A percentile compares a stretch with the other conserved stretches of the same genome.
phyloP scores from a whole-genome alignment of 2,329 filamentous ascomycete species.

The Helminthosporium solani region DNA sequence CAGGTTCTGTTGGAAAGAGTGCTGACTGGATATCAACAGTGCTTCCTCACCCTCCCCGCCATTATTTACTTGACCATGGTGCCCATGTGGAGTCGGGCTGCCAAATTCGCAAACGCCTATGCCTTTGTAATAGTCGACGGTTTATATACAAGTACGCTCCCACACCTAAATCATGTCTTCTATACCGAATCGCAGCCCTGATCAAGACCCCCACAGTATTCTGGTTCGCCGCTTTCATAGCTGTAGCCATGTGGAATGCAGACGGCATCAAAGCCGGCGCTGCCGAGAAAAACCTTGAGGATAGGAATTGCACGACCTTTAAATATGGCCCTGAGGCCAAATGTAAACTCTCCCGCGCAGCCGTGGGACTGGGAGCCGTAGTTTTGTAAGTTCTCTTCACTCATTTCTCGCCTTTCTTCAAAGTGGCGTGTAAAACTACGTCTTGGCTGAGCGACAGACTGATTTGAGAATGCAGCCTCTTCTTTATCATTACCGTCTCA shows the following conservation, averaged over 20 bases:
- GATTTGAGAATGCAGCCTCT: slow-evolving; percentile 50
- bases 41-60: slow-evolving; percentile 59
- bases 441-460: too few relatives aligned
- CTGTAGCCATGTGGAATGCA: slow-evolving; percentile 57
- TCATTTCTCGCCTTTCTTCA: too few relatives aligned
- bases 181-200: too few relatives aligned
- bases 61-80: slow-evolving; percentile 62
- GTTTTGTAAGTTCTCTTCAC: slow-evolving; percentile 51
- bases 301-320: slow-evolving; percentile 56
- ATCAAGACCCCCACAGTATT: slow-evolving; percentile 46
- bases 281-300: slow-evolving; percentile 41
- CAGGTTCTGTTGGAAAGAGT: too few relatives aligned
- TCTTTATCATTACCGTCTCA: slow-evolving; percentile 55
- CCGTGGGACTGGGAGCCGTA: slow-evolving; percentile 57
- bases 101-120: slow-evolving; percentile 60
- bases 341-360: slow-evolving; percentile 58
- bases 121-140: slow-evolving; percentile 59
- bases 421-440: too few relatives aligned
- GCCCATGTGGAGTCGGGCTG: slow-evolving; percentile 61
- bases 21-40: slow-evolving; percentile 45
- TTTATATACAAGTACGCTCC: slow-evolving; percentile 44
- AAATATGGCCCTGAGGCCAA: slow-evolving; percentile 56
- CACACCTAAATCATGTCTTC: neutral
- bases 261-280: slow-evolving; percentile 55
- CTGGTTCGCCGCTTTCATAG: slow-evolving; percentile 61